phyloP scores from a whole-genome alignment of 1,284 basidiomycete genomes.

The Malassezia dermatis region DNA sequence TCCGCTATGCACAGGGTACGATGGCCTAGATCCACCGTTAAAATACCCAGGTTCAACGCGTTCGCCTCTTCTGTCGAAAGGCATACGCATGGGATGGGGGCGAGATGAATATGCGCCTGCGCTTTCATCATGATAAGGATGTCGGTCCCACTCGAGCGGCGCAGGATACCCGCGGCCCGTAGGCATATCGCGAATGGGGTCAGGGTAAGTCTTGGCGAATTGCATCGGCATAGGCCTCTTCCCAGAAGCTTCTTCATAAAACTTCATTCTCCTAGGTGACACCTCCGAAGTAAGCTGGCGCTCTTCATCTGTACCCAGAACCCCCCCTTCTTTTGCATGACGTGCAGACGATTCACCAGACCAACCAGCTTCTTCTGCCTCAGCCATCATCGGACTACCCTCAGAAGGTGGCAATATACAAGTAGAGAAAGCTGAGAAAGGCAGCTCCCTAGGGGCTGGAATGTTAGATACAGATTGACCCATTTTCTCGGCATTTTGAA shows the following conservation, averaged over 20 bases:
- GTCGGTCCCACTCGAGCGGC: conserved; percentile 11
- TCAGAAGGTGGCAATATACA: not conserved
- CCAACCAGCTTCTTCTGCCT: not conserved
- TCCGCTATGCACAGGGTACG: not conserved
- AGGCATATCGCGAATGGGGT: not conserved
- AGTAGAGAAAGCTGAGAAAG: conserved; percentile 69
- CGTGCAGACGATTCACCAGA: not conserved
- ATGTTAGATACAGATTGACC: conserved; percentile 67
- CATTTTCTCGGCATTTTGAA: conserved; percentile 70
- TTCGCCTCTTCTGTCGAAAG: not conserved
- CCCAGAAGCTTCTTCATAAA: not conserved
- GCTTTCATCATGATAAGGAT: not conserved
- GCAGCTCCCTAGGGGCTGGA: conserved; percentile 84
- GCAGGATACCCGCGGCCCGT: not conserved
- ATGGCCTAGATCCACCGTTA: not conserved
- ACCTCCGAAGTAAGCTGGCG: not conserved
- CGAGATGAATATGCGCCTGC: not conserved
- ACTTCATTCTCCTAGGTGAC: not conserved
- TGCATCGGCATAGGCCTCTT: not conserved
- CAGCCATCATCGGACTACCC: not conserved
- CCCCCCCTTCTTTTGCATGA: not conserved
- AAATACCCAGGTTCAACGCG: not conserved
- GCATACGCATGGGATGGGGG: not conserved
- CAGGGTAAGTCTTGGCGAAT: not conserved
- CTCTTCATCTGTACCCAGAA: not conserved